Conservation (phyloP, 2,329 filamentous ascomycete species). For the Colletotrichum siamense region DNA sequence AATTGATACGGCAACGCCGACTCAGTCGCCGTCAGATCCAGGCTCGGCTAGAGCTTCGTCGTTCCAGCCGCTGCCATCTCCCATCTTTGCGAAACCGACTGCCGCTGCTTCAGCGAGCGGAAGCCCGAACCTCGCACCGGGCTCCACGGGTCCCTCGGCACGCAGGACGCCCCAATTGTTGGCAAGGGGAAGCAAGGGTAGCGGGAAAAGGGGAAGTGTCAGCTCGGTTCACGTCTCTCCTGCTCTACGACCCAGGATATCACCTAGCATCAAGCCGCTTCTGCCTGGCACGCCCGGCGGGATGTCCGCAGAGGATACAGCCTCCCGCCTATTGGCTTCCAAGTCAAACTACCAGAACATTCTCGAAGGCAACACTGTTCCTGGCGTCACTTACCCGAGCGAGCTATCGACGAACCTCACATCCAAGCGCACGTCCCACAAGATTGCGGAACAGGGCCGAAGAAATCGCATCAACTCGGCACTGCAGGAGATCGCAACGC, state of each 20-base stretch:
- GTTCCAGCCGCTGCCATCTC: slow-evolving; percentile 55
- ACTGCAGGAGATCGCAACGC: slow-evolving; percentile 85
- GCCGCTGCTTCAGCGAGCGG: slow-evolving; percentile 61
- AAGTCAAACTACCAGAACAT: slow-evolving; percentile 99
- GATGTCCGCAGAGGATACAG: slow-evolving; percentile 62
- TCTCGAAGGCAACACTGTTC: slow-evolving; percentile 88
- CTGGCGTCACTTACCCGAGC: slow-evolving; percentile 88
- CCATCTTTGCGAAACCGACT: slow-evolving; percentile 45
- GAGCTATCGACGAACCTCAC: slow-evolving; percentile 92
- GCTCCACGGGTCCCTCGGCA: slow-evolving; percentile 48
- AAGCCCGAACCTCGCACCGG: slow-evolving; percentile 68
- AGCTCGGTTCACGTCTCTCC: slow-evolving; percentile 82
- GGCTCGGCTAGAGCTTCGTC: slow-evolving; percentile 54
- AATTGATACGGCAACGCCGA: slow-evolving; percentile 57
- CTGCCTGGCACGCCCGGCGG: slow-evolving; percentile 66
- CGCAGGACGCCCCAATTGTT: slow-evolving; percentile 63
- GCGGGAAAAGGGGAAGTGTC: slow-evolving; percentile 70
- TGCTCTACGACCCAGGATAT: slow-evolving; percentile 86
- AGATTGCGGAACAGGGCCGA: slow-evolving; percentile 95
- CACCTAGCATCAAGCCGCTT: slow-evolving; percentile 91
- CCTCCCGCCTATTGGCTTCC: slow-evolving; percentile 80
- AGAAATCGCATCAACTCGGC: slow-evolving; percentile 95
- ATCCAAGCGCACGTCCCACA: slow-evolving; percentile 96
- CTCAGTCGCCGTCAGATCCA: slow-evolving; percentile 43
- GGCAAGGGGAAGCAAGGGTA: slow-evolving; percentile 59